Evolutionary conservation across 495 filamentous ascomycete genomes (phyloP), one percentile per base, ranked within the genome.

Genomic region (Acidomyces sp.): DNA sequence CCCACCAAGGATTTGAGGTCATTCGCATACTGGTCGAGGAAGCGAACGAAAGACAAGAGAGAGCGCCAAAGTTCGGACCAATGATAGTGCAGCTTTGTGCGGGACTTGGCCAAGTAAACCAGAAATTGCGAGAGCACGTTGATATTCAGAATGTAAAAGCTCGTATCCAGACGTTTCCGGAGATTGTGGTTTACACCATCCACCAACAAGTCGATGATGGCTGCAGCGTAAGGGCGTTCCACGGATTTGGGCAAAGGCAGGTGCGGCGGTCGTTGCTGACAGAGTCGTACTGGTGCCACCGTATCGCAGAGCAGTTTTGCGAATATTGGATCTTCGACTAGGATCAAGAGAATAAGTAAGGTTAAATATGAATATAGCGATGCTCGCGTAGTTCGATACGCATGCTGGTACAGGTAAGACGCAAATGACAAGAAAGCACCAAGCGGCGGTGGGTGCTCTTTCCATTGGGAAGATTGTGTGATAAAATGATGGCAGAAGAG

Each of bases 151-250:
- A 76, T 81, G 60, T 96, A 96, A 16, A 95, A 70, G 26, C 80
- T 74, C 29, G 82, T 77, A 60, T 95, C 87, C 5, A 97, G 68
- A 16, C 77, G 75, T 22, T 84, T 74, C 19, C 84, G 77, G 7
- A 96, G 69, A 61, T 97, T 97, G 63, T 97, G 90, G 40, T 85
- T 93, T 54, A 96, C 79, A 10, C 81, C 83, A 55, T 94, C 90
- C 28, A 90, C 68, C 62, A 92, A 71, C 13, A 82, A 73, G 53
- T 96, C 92, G 37, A 97, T 64, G 24, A 95, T 72, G 13, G 76
- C 72, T 2, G 82, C 72, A 16, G 77, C 78, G 10, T 84, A 61
- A 4, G 48, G 19, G 1, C 33, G 37, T 15, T 90, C 78, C 4
- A 72, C 73, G 15, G 67, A 67, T 16, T 12, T 18, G 9, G 82